Conservation (phyloP, 106 monocot species). For the Phalaenopsis equestris region DNA sequence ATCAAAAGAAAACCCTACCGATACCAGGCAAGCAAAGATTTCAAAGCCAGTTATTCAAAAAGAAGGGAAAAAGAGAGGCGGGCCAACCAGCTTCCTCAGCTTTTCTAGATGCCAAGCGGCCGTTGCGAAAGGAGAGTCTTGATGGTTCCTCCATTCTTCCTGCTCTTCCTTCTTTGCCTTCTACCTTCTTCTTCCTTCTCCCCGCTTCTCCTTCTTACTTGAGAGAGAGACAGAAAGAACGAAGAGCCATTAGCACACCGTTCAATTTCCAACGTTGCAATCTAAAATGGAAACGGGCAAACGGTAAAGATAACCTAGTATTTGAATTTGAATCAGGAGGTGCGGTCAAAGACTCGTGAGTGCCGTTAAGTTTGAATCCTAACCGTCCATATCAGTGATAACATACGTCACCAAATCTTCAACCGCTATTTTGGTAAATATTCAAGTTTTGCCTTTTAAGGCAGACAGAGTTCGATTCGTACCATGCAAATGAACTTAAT, state of each 20-base stretch:
- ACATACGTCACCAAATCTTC: neutral
- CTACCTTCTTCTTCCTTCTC: neutral
- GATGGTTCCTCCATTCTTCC: slow-evolving; percentile 31
- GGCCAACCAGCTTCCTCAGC: slow-evolving; percentile 63
- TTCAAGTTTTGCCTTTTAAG: too few species aligned
- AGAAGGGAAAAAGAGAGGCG: neutral
- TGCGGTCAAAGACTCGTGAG: neutral
- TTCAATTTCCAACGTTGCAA: neutral
- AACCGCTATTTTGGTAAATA: too few species aligned
- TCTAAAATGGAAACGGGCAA: slow-evolving; percentile 12
- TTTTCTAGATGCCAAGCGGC: slow-evolving; percentile 49
- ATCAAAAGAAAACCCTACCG: neutral
- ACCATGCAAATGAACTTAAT: too few species aligned
- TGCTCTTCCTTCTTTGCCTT: neutral
- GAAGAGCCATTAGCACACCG: neutral
- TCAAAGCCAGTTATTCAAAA: neutral
- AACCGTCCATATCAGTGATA: slow-evolving; percentile 5
- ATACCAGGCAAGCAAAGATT: neutral
- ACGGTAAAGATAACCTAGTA: neutral
- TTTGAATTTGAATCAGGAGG: slow-evolving; percentile 50
- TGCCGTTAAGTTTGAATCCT: slow-evolving; percentile 22
- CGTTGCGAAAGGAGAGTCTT: slow-evolving; percentile 47
- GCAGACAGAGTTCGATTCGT: too few species aligned
- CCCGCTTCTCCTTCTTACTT: neutral
- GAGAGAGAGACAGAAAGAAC: neutral